phyloP scores from a whole-genome alignment of 306 rosid genomes.

The Abrus precatorius region DNA sequence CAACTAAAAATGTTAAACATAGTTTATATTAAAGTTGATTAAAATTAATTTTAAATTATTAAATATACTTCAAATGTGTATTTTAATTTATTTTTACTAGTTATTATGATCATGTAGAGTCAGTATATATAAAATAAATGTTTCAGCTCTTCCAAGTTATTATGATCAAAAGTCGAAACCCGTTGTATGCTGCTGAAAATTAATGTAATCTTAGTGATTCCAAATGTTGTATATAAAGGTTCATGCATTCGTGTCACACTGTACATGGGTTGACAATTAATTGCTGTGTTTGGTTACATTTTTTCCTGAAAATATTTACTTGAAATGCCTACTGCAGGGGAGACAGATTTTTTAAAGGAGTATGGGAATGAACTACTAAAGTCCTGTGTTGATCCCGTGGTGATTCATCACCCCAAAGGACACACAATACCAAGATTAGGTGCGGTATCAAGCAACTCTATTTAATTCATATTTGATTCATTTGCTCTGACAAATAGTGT shows the following conservation, averaged over 20 bases:
- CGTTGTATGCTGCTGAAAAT: background rate
- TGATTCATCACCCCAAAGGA: conserved; percentile 86
- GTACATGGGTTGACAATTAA: background rate
- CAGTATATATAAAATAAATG: background rate
- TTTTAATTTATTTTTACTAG: no score
- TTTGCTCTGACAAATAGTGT: background rate
- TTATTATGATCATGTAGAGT: no score
- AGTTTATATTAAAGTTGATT: no score
- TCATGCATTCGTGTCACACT: background rate
- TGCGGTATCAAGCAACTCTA: conserved; percentile 15
- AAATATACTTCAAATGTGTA: no score
- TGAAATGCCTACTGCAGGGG: conserved; percentile 58
- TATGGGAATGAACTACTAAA: conserved; percentile 65
- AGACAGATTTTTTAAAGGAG: conserved; percentile 74
- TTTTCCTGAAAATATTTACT: background rate
- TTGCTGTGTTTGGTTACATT: background rate
- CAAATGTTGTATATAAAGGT: background rate
- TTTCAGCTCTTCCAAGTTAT: background rate
- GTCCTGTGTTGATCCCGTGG: conserved; percentile 61
- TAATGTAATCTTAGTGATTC: background rate
- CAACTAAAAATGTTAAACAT: no score
- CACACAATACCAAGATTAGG: conserved; percentile 86
- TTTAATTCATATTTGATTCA: background rate
- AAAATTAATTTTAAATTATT: no score
- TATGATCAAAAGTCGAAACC: background rate